These are phyloP conservation scores for Saccharomycopsis schoenii DNA, from an alignment of 805 yeast genomes.

Conservation along the genomic window DNA sequence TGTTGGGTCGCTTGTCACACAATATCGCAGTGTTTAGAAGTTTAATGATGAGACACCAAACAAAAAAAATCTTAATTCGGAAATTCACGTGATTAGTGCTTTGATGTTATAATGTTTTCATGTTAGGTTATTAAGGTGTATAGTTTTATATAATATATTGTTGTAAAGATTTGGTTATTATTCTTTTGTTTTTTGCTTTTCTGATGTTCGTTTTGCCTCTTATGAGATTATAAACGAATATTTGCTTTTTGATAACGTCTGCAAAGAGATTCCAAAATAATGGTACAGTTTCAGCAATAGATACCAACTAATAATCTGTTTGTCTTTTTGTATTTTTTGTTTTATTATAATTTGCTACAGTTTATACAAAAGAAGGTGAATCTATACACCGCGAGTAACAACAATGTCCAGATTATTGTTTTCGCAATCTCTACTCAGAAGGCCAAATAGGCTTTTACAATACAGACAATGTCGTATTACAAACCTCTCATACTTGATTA, in stretches of 20 bases:
- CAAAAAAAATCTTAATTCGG: too few relatives aligned
- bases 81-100: background rate
- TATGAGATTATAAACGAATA: background rate
- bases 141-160: too few relatives aligned
- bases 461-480: background rate
- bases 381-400: background rate
- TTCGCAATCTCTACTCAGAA: background rate
- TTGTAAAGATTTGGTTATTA: too few relatives aligned
- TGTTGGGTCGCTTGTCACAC: background rate
- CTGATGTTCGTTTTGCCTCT: too few relatives aligned
- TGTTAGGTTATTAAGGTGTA: too few relatives aligned
- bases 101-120: background rate
- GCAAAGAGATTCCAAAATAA: too few relatives aligned
- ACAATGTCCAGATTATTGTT: background rate
- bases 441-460: background rate
- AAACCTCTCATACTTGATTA: background rate
- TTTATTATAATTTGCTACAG: too few relatives aligned
- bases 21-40: background rate
- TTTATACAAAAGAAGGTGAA: background rate
- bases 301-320: too few relatives aligned
- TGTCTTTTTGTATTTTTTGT: too few relatives aligned
- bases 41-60: background rate
- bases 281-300: too few relatives aligned
- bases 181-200: background rate
- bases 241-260: background rate